Evolutionary conservation across 2,329 filamentous ascomycete genomes (phyloP), one percentile per base, ranked within the genome.

Genomic region (Hymenoscyphus albidus): DNA sequence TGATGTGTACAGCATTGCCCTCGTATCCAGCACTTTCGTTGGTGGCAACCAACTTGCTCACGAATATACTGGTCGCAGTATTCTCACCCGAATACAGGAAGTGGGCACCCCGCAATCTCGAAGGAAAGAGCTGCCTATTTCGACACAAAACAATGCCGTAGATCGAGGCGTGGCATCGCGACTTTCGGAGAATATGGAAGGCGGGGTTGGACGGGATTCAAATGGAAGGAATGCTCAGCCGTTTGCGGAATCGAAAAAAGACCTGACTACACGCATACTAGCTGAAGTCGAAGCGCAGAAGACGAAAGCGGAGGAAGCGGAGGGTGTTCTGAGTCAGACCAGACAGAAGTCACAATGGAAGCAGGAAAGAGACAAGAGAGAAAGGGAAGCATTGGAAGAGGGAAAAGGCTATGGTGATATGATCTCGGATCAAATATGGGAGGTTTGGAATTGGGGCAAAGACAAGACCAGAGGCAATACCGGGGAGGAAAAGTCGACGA

Each of bases 1-100:
- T 59, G 85, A 88, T 72, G 71, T 83, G 62, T 87, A 85, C 76
- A 88, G 85, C 18, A 78, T 85, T 69, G 78, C 78, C 0, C 80
- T 88, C 7, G 75, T 79, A 54, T 74, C 78, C 35, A 79, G 79
- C 1, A 74, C 70, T 7, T 69, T 70, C 22, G 51, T 71, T 1
- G 70, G 69, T 38, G 70, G 65, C 2, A 75, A 76, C 61, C 70
- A 76, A n/a, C 62, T 76, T 13, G 61, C 68, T 1, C 62, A 65
- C 13, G 70, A 74, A 55, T 74, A 73, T 54, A 74, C 72, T 1
- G 74, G 74, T 7, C 62, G 69, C 5, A 69, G 67, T 14, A 71
- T 75, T 4, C 58, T 71, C 9, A 44, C 22, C 6, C 59, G 59
- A 22, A 40, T 65, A 44, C 18, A 65, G 48, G 58, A 64, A 22